These are phyloP conservation scores for Akanthomyces lecanii DNA, from an alignment of 2,329 filamentous ascomycete species.

Conservation along the genomic window DNA sequence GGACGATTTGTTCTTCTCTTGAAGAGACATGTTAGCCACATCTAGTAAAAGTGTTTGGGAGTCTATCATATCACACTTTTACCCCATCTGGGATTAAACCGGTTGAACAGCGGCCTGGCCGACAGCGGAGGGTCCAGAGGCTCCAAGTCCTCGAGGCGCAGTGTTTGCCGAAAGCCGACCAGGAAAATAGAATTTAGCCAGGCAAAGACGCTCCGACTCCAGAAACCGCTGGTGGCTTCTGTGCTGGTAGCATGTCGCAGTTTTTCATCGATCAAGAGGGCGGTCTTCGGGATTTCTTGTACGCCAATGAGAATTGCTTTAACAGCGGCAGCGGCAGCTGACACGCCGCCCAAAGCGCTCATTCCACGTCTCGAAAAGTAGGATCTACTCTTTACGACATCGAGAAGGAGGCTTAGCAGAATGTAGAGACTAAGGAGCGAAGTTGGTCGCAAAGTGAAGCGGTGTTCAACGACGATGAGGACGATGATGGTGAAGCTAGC, in stretches of 20 bases:
- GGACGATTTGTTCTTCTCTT: no score
- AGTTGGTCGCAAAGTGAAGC: background rate
- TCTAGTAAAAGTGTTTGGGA: no score
- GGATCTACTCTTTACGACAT: background rate
- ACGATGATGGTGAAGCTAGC: background rate
- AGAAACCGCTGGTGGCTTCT: background rate
- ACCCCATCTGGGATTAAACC: background rate
- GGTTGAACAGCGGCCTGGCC: background rate
- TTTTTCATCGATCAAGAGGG: background rate
- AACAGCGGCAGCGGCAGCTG: background rate
- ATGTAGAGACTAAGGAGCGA: conserved; percentile 1
- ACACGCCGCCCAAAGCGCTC: background rate
- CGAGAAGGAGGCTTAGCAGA: background rate
- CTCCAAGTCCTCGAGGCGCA: background rate
- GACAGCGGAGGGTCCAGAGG: background rate
- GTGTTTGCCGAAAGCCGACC: background rate
- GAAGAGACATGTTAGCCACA: no score
- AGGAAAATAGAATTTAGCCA: background rate
- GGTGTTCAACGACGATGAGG: background rate
- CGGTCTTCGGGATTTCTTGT: background rate
- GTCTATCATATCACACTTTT: no score
- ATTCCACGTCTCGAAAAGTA: background rate
- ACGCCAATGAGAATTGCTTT: background rate
- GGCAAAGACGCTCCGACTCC: background rate
- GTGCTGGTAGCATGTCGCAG: background rate